Evolutionary conservation across 2,329 filamentous ascomycete genomes (phyloP).

Genomic region (Aspergillus piperis): DNA sequence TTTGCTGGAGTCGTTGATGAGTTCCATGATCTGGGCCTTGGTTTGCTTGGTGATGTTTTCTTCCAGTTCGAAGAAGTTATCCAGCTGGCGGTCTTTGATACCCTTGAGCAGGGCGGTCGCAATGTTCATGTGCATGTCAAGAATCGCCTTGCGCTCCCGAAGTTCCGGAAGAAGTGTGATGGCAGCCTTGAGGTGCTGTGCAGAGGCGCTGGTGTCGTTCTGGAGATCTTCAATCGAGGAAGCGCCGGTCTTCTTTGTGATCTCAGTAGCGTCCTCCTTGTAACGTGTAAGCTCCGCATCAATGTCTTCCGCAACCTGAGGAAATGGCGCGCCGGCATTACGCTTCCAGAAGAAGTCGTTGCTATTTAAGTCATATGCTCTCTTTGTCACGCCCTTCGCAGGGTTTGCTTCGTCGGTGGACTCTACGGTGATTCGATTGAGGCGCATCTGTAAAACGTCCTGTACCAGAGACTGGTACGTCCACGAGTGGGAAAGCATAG

Average conservation of each 20-base stretch:
- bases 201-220: constrained; percentile 83
- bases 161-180: constrained; percentile 91
- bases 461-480: constrained; percentile 84
- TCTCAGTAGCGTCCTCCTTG: constrained; percentile 90
- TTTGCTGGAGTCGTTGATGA: constrained; percentile 78
- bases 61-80: constrained; percentile 94
- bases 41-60: constrained; percentile 90
- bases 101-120: constrained; percentile 75
- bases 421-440: constrained; percentile 94
- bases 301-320: constrained; percentile 94
- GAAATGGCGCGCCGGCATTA: constrained; percentile 88
- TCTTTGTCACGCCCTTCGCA: constrained; percentile 74
- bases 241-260: constrained; percentile 93
- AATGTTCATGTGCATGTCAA: constrained; percentile 99
- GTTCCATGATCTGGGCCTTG: constrained; percentile 82
- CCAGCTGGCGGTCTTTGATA: constrained; percentile 91
- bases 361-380: constrained; percentile 83
- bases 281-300: constrained; percentile 91
- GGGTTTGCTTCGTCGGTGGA: constrained; percentile 77
- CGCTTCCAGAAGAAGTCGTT: constrained; percentile 97
- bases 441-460: constrained; percentile 73
- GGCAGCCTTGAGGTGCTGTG: constrained; percentile 92
- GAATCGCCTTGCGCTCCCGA: constrained; percentile 83
- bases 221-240: constrained; percentile 90
- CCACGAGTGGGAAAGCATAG: constrained; percentile 98